These are phyloP conservation scores for Nidularia sp. DNA, from an alignment of 768 basidiomycete species.

Conservation along the genomic window DNA sequence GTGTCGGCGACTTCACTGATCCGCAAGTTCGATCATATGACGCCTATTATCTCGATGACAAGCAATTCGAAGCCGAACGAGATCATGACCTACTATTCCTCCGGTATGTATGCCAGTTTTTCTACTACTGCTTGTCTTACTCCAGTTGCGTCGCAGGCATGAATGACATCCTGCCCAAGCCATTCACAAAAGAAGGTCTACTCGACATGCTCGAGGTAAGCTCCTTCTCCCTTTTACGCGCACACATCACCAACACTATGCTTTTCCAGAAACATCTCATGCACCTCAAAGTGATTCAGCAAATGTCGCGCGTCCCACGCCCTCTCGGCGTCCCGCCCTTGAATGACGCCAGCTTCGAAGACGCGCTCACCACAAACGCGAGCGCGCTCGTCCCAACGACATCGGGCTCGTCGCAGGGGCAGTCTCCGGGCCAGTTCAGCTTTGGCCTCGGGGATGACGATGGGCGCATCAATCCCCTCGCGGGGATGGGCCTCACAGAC, in stretches of 20 bases:
- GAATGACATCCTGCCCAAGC: slow-evolving; percentile 97
- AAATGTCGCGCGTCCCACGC: slow-evolving; percentile 63
- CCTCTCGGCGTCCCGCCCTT: slow-evolving; percentile 65
- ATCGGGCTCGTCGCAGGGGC: not conserved
- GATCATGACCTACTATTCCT: slow-evolving; percentile 86
- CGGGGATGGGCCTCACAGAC: slow-evolving; percentile 83
- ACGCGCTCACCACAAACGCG: slow-evolving; percentile 37
- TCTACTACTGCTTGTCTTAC: not conserved
- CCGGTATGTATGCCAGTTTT: slow-evolving; percentile 33
- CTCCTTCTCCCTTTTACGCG: not conserved
- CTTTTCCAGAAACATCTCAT: slow-evolving; percentile 70
- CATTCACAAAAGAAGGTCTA: slow-evolving; percentile 92
- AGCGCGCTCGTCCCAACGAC: slow-evolving; percentile 2
- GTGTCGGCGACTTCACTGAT: slow-evolving; percentile 91
- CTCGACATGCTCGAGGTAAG: slow-evolving; percentile 87
- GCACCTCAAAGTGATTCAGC: slow-evolving; percentile 83
- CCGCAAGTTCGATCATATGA: slow-evolving; percentile 90
- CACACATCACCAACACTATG: slow-evolving; percentile 1
- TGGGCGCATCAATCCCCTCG: slow-evolving; percentile 74
- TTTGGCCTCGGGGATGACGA: slow-evolving; percentile 36
- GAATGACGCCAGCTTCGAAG: slow-evolving; percentile 49
- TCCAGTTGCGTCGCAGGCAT: slow-evolving; percentile 47
- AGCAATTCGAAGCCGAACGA: slow-evolving; percentile 91
- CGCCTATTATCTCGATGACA: slow-evolving; percentile 99
- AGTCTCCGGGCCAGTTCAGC: slow-evolving; percentile 7